Evolutionary conservation across 2,329 filamentous ascomycete species (phyloP).

Genomic region (Pestalotiopsis sp.): DNA sequence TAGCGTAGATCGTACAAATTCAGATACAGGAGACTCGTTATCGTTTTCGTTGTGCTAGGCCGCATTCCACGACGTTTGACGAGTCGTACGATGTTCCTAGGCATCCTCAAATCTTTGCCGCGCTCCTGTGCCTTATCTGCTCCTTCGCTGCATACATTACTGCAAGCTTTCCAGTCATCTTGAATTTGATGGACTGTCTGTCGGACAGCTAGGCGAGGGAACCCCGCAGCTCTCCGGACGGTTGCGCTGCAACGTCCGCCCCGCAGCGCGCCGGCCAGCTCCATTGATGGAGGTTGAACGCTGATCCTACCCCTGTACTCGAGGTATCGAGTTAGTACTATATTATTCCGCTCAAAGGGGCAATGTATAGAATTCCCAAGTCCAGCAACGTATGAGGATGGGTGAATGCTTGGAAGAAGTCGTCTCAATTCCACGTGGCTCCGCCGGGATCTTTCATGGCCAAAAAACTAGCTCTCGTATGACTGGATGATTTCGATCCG

Average conservation of each 20-base stretch:
- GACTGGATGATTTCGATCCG: neutral
- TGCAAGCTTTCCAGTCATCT: neutral
- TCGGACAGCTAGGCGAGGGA: neutral
- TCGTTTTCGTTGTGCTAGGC: neutral
- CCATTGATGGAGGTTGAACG: neutral
- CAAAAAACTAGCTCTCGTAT: constrained; percentile 1
- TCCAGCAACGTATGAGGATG: neutral
- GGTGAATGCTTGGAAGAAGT: neutral
- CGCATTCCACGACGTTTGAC: neutral
- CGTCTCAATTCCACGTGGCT: neutral
- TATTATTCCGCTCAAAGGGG: neutral
- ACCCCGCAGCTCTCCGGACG: neutral
- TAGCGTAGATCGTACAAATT: neutral
- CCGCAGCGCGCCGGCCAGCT: neutral
- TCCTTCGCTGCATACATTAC: neutral
- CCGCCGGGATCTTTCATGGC: neutral
- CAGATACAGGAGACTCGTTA: neutral
- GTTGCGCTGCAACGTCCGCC: neutral
- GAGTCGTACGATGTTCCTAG: constrained; percentile 1
- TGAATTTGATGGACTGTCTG: too few relatives aligned
- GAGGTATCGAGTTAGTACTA: neutral
- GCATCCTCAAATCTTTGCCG: neutral
- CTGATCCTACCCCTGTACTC: neutral
- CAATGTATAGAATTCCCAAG: neutral
- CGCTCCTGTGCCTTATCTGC: neutral